These are phyloP conservation scores for Beauveria brongniartii DNA, from an alignment of 2,329 filamentous ascomycete species.

Conservation along the genomic window DNA sequence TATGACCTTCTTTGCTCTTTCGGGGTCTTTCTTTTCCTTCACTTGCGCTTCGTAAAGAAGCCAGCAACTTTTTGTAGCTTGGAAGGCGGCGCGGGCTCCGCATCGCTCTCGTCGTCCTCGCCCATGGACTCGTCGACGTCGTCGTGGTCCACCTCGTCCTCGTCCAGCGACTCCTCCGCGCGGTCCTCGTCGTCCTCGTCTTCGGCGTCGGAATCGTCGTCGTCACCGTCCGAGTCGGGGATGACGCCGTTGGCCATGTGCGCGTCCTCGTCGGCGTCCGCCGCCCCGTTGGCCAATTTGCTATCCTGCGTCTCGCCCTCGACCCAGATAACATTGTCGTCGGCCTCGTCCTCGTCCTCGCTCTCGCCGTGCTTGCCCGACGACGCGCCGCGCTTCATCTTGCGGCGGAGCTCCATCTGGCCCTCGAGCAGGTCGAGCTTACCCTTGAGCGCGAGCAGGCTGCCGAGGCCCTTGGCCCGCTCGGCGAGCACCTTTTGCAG, in stretches of 20 bases:
- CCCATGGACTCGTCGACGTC: slow-evolving; percentile 47
- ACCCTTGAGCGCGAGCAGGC: slow-evolving; percentile 81
- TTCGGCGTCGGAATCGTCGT: slow-evolving; percentile 36
- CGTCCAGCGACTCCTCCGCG: slow-evolving; percentile 43
- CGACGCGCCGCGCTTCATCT: slow-evolving; percentile 45
- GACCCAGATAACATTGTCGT: slow-evolving; percentile 76
- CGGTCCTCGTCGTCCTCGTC: slow-evolving; percentile 39
- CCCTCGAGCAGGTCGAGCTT: slow-evolving; percentile 91
- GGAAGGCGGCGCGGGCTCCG: slow-evolving; percentile 38
- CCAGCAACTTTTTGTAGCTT: slow-evolving; percentile 35
- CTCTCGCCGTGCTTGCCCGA: slow-evolving; percentile 36
- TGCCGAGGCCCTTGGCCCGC: slow-evolving; percentile 72
- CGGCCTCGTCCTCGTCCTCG: slow-evolving; percentile 46
- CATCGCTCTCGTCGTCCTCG: slow-evolving; percentile 48
- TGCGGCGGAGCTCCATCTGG: slow-evolving; percentile 73
- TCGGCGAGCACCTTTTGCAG: slow-evolving; percentile 84
- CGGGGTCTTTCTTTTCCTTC: neutral
- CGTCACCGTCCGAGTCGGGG: slow-evolving; percentile 54
- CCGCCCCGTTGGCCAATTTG: slow-evolving; percentile 22
- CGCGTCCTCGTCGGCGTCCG: slow-evolving; percentile 24
- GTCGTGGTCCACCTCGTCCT: slow-evolving; percentile 52
- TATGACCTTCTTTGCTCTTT: slow-evolving; percentile 1
- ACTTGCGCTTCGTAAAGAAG: slow-evolving; percentile 18
- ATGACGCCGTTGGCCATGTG: slow-evolving; percentile 45
- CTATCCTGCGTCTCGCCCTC: slow-evolving; percentile 65